Percentiles rank a stretch among this genome's conserved stretches.
phyloP scores from a whole-genome alignment of 2,329 filamentous ascomycete genomes.

The Fusarium longipes region DNA sequence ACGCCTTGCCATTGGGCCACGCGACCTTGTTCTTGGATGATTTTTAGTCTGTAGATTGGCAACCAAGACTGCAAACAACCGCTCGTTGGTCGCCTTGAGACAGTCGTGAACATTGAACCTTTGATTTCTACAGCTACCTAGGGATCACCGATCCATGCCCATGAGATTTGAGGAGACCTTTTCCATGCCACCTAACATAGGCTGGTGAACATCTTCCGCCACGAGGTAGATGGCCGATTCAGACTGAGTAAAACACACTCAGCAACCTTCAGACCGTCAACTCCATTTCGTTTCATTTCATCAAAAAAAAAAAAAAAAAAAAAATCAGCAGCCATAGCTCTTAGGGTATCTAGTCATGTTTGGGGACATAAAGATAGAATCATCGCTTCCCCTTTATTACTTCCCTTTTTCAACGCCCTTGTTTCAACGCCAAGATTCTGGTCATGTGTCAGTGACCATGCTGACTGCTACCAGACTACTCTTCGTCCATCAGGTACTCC shows the following conservation, averaged over 20 bases:
- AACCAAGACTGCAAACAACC: not conserved
- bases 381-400: constrained; percentile 19
- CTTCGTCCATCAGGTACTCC: constrained; percentile 47
- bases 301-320: too few relatives aligned
- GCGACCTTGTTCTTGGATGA: constrained; percentile 13
- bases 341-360: constrained; percentile 47
- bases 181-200: not conserved
- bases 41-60: not conserved
- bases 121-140: not conserved
- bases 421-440: constrained; percentile 25
- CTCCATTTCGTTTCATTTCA: constrained; percentile 25
- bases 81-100: not conserved
- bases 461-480: constrained; percentile 45
- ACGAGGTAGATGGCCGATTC: not conserved
- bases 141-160: not conserved
- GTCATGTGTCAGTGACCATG: constrained; percentile 9
- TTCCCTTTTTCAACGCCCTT: not conserved
- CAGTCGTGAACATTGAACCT: not conserved
- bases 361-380: constrained; percentile 32
- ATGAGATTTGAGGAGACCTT: not conserved
- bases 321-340: constrained; percentile 39
- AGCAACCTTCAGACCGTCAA: constrained; percentile 6
- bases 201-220: not conserved
- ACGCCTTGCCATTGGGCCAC: constrained; percentile 38
- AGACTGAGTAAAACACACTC: not conserved